Evolutionary conservation across 192 early-diverging fungal species (phyloP).

Genomic region (Umbelopsis vinacea): DNA sequence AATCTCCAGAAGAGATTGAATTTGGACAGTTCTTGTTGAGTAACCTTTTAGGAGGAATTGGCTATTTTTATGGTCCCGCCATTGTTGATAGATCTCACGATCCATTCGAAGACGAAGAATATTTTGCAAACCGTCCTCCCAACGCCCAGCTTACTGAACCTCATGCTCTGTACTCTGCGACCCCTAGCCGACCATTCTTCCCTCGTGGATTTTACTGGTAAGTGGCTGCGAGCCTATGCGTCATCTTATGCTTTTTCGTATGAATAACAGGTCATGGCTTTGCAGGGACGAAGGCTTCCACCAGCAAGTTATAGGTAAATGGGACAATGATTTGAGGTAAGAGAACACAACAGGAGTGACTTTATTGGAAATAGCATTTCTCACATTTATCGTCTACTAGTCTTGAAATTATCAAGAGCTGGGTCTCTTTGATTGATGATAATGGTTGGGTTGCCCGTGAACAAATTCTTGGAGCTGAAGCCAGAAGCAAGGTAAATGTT

Average conservation of each 20-base stretch:
- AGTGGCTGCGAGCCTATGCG: neutral
- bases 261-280: slow-evolving; percentile 8
- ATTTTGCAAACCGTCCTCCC: slow-evolving; percentile 47
- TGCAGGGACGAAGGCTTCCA: slow-evolving; percentile 91
- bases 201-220: slow-evolving; percentile 94
- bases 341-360: neutral
- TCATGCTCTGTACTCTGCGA: slow-evolving; percentile 74
- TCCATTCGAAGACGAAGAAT: slow-evolving; percentile 62
- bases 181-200: slow-evolving; percentile 92
- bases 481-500: slow-evolving; percentile 72
- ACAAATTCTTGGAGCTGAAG: slow-evolving; percentile 93
- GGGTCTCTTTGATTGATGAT: slow-evolving; percentile 77
- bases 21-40: slow-evolving; percentile 79
- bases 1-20: slow-evolving; percentile 54
- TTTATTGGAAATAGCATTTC: neutral
- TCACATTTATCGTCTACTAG: slow-evolving; percentile 44
- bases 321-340: slow-evolving; percentile 84
- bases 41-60: slow-evolving; percentile 90
- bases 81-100: slow-evolving; percentile 73
- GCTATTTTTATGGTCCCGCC: slow-evolving; percentile 80
- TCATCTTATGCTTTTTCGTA: neutral
- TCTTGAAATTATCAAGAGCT: slow-evolving; percentile 79
- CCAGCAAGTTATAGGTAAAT: slow-evolving; percentile 79
- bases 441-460: slow-evolving; percentile 94
- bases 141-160: slow-evolving; percentile 67